phyloP scores from a whole-genome alignment of 1,139 yeast species.

The Meyerozyma guilliermondii region DNA sequence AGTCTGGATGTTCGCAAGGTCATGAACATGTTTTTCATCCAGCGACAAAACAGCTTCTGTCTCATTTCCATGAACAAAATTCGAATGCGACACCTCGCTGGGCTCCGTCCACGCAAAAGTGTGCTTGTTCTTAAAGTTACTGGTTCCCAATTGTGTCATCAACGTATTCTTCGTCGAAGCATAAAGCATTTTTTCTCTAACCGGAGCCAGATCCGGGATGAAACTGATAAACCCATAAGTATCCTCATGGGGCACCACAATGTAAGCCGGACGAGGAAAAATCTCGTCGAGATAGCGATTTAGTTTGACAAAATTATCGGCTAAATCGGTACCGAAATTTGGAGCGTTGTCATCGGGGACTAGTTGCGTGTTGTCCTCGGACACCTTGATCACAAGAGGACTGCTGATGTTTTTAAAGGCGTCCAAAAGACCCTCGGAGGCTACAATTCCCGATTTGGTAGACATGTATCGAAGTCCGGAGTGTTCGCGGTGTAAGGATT shows the following conservation, averaged over 20 bases:
- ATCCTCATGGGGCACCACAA: slow-evolving; percentile 38
- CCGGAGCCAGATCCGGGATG: slow-evolving; percentile 84
- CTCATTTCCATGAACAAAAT: slow-evolving; percentile 36
- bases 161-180: slow-evolving; percentile 84
- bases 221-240: slow-evolving; percentile 62
- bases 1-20: slow-evolving; percentile 36
- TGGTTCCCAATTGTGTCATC: slow-evolving; percentile 65
- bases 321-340: slow-evolving; percentile 19
- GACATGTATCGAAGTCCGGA: slow-evolving; percentile 39
- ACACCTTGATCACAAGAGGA: slow-evolving; percentile 35
- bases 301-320: slow-evolving; percentile 32
- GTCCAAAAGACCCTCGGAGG: slow-evolving; percentile 39
- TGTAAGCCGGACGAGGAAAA: slow-evolving; percentile 55
- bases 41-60: slow-evolving; percentile 47
- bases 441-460: slow-evolving; percentile 64
- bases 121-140: slow-evolving; percentile 48
- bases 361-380: slow-evolving; percentile 44
- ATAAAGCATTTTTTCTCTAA: slow-evolving; percentile 85
- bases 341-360: slow-evolving; percentile 35
- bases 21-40: slow-evolving; percentile 51
- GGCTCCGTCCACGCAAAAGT: slow-evolving; percentile 51
- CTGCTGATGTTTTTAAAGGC: slow-evolving; percentile 20
- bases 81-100: slow-evolving; percentile 52
- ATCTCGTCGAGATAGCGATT: slow-evolving; percentile 22
- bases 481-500: neutral